These are phyloP conservation scores for Cicer chorassanicum DNA, from an alignment of 306 rosid genomes.

Conservation along the genomic window DNA sequence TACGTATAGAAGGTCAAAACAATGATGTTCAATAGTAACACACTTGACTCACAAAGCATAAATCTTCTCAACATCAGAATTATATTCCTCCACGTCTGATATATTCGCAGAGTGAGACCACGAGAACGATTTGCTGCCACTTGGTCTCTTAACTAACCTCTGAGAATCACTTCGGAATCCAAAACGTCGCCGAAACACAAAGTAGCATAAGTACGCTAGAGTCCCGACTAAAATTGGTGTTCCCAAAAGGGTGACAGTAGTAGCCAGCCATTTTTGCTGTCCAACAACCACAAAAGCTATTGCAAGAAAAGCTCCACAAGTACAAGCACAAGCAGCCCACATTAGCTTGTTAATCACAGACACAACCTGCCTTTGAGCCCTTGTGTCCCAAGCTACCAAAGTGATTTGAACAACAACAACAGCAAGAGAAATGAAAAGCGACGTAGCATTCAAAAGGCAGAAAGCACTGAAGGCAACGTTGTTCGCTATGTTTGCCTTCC, in stretches of 20 bases:
- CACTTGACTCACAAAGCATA: slow-evolving; percentile 59
- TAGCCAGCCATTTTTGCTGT: slow-evolving; percentile 73
- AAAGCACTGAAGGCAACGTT: slow-evolving; percentile 68
- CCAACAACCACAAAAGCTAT: slow-evolving; percentile 90
- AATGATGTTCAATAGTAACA: background rate
- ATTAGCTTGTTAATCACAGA: slow-evolving; percentile 90
- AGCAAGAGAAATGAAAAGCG: slow-evolving; percentile 87
- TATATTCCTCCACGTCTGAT: slow-evolving; percentile 69
- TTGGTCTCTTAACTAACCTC: slow-evolving; percentile 68
- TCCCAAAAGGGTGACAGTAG: slow-evolving; percentile 70
- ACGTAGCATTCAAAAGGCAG: slow-evolving; percentile 74
- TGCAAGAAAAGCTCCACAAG: slow-evolving; percentile 80
- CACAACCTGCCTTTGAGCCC: slow-evolving; percentile 86
- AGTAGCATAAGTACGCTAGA: slow-evolving; percentile 83
- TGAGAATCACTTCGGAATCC: slow-evolving; percentile 72
- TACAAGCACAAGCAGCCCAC: slow-evolving; percentile 95
- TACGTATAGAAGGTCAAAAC: background rate
- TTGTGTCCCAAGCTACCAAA: slow-evolving; percentile 96
- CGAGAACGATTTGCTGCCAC: slow-evolving; percentile 84
- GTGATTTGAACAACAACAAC: slow-evolving; percentile 98
- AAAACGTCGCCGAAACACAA: slow-evolving; percentile 69
- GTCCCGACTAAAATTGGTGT: slow-evolving; percentile 77
- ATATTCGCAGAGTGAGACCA: slow-evolving; percentile 84
- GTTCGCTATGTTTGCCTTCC: slow-evolving; percentile 68
- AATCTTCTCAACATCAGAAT: slow-evolving; percentile 74